A percentile compares a stretch with the other conserved stretches of the same genome.
Evolutionary conservation across 1,284 basidiomycete species (phyloP).

Genomic region (Ceratobasidium sp.): DNA sequence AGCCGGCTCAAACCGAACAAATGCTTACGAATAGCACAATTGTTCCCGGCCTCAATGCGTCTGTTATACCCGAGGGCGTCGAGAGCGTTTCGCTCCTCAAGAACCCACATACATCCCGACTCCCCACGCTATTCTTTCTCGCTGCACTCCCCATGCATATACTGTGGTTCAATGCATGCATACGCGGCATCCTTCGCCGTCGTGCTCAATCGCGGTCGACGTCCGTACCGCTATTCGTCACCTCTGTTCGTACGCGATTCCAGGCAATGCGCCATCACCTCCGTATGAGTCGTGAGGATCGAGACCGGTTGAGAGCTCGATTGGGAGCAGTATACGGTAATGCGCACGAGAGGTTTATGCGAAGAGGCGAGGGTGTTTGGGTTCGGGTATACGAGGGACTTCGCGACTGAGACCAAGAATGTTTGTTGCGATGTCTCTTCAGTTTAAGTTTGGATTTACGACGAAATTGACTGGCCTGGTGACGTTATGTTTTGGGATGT

Average conservation of each 20-base stretch:
- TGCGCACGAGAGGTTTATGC: conserved; percentile 13
- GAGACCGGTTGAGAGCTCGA: conserved; percentile 13
- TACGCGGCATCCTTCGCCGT: conserved; percentile 59
- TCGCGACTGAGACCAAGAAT: not conserved
- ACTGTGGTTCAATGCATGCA: conserved; percentile 62
- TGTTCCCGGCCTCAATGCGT: not conserved
- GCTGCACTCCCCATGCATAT: conserved; percentile 61
- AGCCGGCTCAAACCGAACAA: not conserved
- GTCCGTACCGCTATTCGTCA: not conserved
- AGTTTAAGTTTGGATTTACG: too few species aligned
- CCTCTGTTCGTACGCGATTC: conserved; percentile 16
- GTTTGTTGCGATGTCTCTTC: too few species aligned
- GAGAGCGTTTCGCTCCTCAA: not conserved
- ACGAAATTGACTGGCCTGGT: too few species aligned
- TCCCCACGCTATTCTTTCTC: conserved; percentile 55
- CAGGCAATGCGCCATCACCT: conserved; percentile 9
- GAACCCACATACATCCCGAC: conserved; percentile 48
- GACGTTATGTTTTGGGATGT: too few species aligned
- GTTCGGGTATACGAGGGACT: not conserved
- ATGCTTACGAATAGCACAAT: too few species aligned
- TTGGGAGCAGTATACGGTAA: conserved; percentile 23
- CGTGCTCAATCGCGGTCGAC: conserved; percentile 37
- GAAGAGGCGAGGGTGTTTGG: conserved; percentile 3
- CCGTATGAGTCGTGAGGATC: not conserved
- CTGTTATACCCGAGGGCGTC: not conserved